Percentiles rank a stretch among this genome's conserved stretches.
Conservation (phyloP, 371 early-diverging fungal species). For the Batrachochytrium dendrobatidis region DNA sequence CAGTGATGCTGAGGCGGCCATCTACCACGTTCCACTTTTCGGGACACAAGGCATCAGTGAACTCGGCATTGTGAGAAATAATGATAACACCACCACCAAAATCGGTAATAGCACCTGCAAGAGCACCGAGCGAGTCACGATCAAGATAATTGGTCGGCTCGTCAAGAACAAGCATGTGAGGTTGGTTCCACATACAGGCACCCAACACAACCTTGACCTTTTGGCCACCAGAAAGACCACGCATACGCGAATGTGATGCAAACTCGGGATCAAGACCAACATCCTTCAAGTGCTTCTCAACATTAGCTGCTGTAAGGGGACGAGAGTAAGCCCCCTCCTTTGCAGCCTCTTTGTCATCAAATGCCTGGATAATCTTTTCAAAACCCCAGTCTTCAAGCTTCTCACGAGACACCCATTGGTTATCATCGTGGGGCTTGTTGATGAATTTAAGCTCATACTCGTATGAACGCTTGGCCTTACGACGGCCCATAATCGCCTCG, state of each 20-base stretch:
- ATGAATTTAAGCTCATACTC: slow-evolving; percentile 75
- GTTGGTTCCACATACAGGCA: slow-evolving; percentile 77
- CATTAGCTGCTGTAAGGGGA: slow-evolving; percentile 52
- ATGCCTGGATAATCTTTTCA: slow-evolving; percentile 64
- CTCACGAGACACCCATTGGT: slow-evolving; percentile 67
- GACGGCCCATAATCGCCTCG: slow-evolving; percentile 61
- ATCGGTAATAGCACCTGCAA: slow-evolving; percentile 70
- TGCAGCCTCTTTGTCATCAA: slow-evolving; percentile 74
- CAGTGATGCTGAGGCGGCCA: slow-evolving; percentile 37
- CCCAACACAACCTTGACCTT: slow-evolving; percentile 86
- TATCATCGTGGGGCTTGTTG: slow-evolving; percentile 59
- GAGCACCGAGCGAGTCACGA: slow-evolving; percentile 81
- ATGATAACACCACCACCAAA: slow-evolving; percentile 83
- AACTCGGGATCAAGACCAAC: slow-evolving; percentile 77
- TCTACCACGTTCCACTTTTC: slow-evolving; percentile 41
- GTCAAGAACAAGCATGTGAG: slow-evolving; percentile 83
- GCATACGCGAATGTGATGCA: slow-evolving; percentile 75
- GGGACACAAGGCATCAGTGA: slow-evolving; percentile 66
- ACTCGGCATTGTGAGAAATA: slow-evolving; percentile 83
- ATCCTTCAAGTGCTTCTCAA: slow-evolving; percentile 65
- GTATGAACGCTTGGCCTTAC: slow-evolving; percentile 69
- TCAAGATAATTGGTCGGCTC: slow-evolving; percentile 90
- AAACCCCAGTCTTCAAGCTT: slow-evolving; percentile 64
- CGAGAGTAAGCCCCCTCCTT: slow-evolving; percentile 61
- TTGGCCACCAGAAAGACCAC: slow-evolving; percentile 85